Percentiles rank a stretch among this genome's conserved stretches.
Evolutionary conservation across 768 basidiomycete species (phyloP).

Genomic region (Cystoderma amianthinum): DNA sequence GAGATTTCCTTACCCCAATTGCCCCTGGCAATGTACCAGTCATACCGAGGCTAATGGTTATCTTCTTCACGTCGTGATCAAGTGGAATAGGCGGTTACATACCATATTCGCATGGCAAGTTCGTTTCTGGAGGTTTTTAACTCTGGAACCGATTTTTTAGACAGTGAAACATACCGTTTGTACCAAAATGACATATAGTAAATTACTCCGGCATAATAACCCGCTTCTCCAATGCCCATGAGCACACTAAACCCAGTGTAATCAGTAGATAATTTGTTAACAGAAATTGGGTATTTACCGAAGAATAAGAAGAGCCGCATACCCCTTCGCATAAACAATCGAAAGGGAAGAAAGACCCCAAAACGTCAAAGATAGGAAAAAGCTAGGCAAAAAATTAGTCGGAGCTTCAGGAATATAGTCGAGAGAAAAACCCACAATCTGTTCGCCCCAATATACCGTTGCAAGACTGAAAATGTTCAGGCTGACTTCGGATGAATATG

Average conservation of each 20-base stretch:
- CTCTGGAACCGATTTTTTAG: too few relatives aligned
- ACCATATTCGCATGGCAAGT: slow-evolving; percentile 45
- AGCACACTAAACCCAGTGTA: slow-evolving; percentile 34
- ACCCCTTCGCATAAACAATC: slow-evolving; percentile 49
- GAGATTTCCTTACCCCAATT: slow-evolving; percentile 30
- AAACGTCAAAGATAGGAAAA: slow-evolving; percentile 44
- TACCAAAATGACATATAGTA: slow-evolving; percentile 60
- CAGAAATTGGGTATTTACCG: too few relatives aligned
- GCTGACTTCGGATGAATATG: background rate
- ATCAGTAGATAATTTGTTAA: too few relatives aligned
- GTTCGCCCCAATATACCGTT: slow-evolving; percentile 51
- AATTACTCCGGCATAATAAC: slow-evolving; percentile 55
- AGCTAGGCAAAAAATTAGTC: slow-evolving; percentile 21
- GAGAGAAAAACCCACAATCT: slow-evolving; percentile 31
- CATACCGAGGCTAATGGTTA: slow-evolving; percentile 39
- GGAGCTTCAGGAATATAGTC: background rate
- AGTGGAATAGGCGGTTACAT: background rate
- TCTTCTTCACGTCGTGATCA: background rate
- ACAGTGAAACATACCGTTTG: slow-evolving; percentile 19
- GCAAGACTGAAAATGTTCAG: slow-evolving; percentile 30
- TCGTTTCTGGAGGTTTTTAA: slow-evolving; percentile 26
- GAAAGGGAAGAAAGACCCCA: slow-evolving; percentile 51
- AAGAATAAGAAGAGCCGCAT: slow-evolving; percentile 37
- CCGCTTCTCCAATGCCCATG: slow-evolving; percentile 55
- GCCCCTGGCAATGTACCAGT: slow-evolving; percentile 52